Evolutionary conservation across 257 asterid species (phyloP).

Genomic region (Solanum neorickii): DNA sequence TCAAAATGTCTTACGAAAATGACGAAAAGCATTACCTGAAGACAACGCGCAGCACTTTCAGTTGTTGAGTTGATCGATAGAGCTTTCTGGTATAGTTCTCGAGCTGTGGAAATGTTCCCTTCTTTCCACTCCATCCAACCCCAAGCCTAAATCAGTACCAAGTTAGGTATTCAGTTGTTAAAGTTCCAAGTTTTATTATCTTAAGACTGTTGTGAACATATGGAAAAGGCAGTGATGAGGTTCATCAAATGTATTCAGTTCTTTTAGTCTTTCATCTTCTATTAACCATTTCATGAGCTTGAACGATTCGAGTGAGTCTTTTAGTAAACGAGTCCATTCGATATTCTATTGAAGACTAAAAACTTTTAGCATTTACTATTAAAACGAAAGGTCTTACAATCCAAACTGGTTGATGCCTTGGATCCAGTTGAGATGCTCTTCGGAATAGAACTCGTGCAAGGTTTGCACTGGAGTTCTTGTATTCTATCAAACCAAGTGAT

Average conservation of each 20-base stretch:
- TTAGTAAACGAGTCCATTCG: background rate
- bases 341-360: background rate
- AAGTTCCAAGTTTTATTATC: background rate
- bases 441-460: slow-evolving; percentile 64
- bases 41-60: slow-evolving; percentile 91
- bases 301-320: background rate
- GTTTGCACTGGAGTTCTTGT: slow-evolving; percentile 59
- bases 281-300: background rate
- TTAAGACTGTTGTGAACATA: background rate
- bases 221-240: background rate
- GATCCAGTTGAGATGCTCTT: slow-evolving; percentile 75
- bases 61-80: slow-evolving; percentile 53
- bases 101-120: slow-evolving; percentile 72
- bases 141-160: slow-evolving; percentile 60
- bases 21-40: slow-evolving; percentile 71
- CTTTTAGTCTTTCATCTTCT: background rate
- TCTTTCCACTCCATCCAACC: slow-evolving; percentile 99
- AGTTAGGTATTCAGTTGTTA: background rate
- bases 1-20: background rate
- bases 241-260: background rate
- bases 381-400: slow-evolving; percentile 36
- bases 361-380: background rate
- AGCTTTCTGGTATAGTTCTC: slow-evolving; percentile 76
- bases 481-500: slow-evolving; percentile 77
- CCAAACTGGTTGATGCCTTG: slow-evolving; percentile 96